Evolutionary conservation across 1,139 yeast genomes (phyloP).

Genomic region (Diutina sp.): DNA sequence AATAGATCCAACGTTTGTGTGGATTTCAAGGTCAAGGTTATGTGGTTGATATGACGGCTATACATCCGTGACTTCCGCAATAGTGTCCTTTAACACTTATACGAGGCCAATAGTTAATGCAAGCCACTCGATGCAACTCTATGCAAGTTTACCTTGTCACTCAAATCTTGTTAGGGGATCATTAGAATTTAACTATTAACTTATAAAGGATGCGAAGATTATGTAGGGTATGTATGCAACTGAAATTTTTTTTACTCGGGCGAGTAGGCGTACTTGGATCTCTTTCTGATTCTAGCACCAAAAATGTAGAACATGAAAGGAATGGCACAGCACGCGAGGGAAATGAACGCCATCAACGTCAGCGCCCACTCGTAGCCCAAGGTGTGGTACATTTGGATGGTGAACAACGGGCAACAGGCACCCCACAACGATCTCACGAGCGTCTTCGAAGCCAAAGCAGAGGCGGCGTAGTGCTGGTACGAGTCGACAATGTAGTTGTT

Average conservation of each 20-base stretch:
- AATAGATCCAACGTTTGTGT: too few relatives aligned
- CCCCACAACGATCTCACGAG: slow-evolving; percentile 61
- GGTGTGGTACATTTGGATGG: slow-evolving; percentile 67
- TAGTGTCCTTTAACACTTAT: too few relatives aligned
- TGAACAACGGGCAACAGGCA: slow-evolving; percentile 61
- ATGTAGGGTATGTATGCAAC: neutral
- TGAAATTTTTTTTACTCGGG: neutral
- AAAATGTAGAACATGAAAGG: slow-evolving; percentile 41
- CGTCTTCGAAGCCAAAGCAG: slow-evolving; percentile 57
- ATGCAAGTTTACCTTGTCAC: too few relatives aligned
- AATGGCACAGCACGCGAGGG: slow-evolving; percentile 50
- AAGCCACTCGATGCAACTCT: too few relatives aligned
- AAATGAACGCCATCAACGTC: slow-evolving; percentile 49
- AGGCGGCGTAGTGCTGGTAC: slow-evolving; percentile 60
- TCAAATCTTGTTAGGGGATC: too few relatives aligned
- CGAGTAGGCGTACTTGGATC: slow-evolving; percentile 38
- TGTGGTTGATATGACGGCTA: too few relatives aligned
- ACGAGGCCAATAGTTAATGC: too few relatives aligned
- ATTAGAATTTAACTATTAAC: neutral
- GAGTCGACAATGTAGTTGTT: slow-evolving; percentile 62
- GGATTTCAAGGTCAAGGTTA: too few relatives aligned
- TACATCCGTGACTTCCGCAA: too few relatives aligned
- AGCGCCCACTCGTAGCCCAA: slow-evolving; percentile 66
- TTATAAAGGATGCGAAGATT: neutral
- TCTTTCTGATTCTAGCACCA: slow-evolving; percentile 42